Conservation (phyloP, 164 flowering plant species). For the Annona squamosa region DNA sequence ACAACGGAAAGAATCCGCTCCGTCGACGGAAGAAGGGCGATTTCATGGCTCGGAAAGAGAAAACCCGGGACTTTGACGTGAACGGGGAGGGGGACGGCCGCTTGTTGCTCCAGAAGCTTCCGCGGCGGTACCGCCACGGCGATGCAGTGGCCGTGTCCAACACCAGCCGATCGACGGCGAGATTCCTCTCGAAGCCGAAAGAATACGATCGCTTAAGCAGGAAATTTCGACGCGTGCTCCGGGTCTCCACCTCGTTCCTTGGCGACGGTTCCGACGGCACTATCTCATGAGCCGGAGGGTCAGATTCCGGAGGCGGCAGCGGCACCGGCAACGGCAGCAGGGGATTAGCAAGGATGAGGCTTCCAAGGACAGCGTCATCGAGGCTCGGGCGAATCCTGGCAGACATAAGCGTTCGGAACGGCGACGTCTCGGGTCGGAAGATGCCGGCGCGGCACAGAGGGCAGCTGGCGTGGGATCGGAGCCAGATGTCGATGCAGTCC, state of each 20-base stretch:
- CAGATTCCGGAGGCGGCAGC: slow-evolving; percentile 15
- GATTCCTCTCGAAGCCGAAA: slow-evolving; percentile 76
- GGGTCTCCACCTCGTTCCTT: slow-evolving; percentile 23
- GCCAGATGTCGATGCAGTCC: slow-evolving; percentile 93
- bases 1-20: slow-evolving; percentile 57
- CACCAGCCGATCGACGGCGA: slow-evolving; percentile 53
- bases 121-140: slow-evolving; percentile 64
- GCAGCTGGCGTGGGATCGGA: slow-evolving; percentile 86
- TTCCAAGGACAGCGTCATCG: slow-evolving; percentile 45
- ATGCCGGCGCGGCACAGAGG: slow-evolving; percentile 90
- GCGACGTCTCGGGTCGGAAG: slow-evolving; percentile 47
- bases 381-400: slow-evolving; percentile 74
- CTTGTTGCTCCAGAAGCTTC: slow-evolving; percentile 53
- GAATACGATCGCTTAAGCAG: slow-evolving; percentile 83
- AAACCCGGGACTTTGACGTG: slow-evolving; percentile 53
- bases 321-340: no score
- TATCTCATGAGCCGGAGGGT: slow-evolving; percentile 13
- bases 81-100: slow-evolving; percentile 74
- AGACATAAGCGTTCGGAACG: slow-evolving; percentile 82
- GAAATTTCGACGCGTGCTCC: slow-evolving; percentile 34
- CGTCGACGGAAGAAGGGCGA: slow-evolving; percentile 72
- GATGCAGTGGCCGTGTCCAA: slow-evolving; percentile 67
- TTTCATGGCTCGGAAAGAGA: slow-evolving; percentile 64
- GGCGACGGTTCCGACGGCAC: slow-evolving; percentile 30
- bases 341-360: slow-evolving; percentile 28